Evolutionary conservation across 495 filamentous ascomycete genomes (phyloP), one percentile per base, ranked within the genome.

Genomic region (Daldinia concentrica): DNA sequence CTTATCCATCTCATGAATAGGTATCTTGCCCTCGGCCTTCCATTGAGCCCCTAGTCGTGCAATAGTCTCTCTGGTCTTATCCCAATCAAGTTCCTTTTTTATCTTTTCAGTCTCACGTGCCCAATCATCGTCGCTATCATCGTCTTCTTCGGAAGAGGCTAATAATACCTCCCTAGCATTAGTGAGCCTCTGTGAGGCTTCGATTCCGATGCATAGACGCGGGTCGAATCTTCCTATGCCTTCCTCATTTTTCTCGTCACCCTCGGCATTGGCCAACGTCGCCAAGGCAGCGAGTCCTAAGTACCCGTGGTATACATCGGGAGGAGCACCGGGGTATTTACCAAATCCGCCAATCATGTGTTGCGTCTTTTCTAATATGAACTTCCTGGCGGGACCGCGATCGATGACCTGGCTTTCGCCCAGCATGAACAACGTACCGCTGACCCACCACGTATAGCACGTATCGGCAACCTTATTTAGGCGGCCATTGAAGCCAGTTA

Each of bases 391-490:
- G 8, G 88, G 84, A 22, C 77, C 78, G 8, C 80, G 79, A 56
- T 92, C 85, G 39, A 95, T 79, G 24, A 97, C 79, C 9, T 83
- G 70, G 12, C 86, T 77, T 58, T 87, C 82, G 24, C 88, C 86
- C 15, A 98, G 84, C 69, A 93, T 90, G 55, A 82, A 81, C 6
- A 98, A 79, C 6, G 92, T 88, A 11, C 87, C 94, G 29, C 84
- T 84, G 2, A 91, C 91, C 95, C 95, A 99, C 83, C 93, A 99
- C 6, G 87, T 89, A 79, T 99, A 98, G 79, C 95, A 99, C 1
- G 95, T 98, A 80, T 99, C 95, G 19, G 90, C 89, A 12, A 87
- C 78, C 76, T 99, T 99, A 81, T 97, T 97, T 67, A 85, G 87
- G 36, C 95, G 88, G 48, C 95, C 95, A 73, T 95, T 97, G 76